Conservation (phyloP, 257 asterid genomes). For the Cordia subcordata region DNA sequence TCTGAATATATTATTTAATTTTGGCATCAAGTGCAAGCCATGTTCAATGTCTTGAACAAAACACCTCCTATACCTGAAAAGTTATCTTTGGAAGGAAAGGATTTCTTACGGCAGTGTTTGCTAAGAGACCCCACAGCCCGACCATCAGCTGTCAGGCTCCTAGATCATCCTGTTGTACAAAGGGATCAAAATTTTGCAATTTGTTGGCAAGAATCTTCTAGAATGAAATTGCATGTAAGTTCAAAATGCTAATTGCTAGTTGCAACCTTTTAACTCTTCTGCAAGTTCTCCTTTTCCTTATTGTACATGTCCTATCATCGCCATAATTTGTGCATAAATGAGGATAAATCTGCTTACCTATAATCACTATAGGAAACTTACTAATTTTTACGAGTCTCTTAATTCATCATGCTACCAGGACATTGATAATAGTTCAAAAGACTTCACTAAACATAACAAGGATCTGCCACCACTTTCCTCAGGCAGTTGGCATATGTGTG, state of each 20-base stretch:
- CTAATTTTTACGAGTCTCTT: background rate
- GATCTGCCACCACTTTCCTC: constrained; percentile 31
- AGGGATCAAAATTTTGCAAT: constrained; percentile 33
- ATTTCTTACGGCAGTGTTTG: constrained; percentile 67
- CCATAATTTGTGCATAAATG: too few relatives aligned
- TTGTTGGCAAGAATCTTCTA: constrained; percentile 34
- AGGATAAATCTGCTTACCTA: too few relatives aligned
- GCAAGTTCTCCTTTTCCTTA: background rate
- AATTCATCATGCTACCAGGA: constrained; percentile 29
- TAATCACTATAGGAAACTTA: background rate
- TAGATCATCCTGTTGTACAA: constrained; percentile 59
- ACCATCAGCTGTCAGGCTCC: constrained; percentile 63
- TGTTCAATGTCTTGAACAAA: constrained; percentile 72
- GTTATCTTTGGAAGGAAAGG: constrained; percentile 68
- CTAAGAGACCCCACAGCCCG: constrained; percentile 67
- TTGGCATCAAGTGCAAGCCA: constrained; percentile 67
- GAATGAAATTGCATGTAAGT: constrained; percentile 43
- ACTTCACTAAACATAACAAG: constrained; percentile 28
- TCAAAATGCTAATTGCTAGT: background rate
- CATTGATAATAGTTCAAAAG: constrained; percentile 26
- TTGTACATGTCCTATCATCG: too few relatives aligned
- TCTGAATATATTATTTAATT: too few relatives aligned
- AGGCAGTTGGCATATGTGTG: constrained; percentile 25
- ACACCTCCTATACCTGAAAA: constrained; percentile 71
- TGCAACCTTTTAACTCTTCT: background rate